These are phyloP conservation scores for Neurospora sp. DNA, from an alignment of 2,329 filamentous ascomycete genomes.

Conservation along the genomic window DNA sequence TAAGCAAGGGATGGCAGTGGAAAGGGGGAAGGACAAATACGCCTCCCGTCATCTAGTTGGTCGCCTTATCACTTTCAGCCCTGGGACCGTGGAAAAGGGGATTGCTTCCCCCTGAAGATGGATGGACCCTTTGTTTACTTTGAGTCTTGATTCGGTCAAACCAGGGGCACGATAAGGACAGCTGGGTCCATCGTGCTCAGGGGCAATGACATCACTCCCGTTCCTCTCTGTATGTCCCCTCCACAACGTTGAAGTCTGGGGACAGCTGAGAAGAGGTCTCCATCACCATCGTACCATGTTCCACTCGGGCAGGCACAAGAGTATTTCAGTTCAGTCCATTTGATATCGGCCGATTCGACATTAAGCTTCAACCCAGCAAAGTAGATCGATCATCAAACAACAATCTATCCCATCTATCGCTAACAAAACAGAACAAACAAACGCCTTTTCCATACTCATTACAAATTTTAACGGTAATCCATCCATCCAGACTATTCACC, in stretches of 20 bases:
- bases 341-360: neutral
- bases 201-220: neutral
- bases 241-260: no score
- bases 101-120: neutral
- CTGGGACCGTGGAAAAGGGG: neutral
- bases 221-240: neutral
- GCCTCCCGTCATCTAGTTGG: neutral
- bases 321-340: neutral
- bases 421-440: neutral
- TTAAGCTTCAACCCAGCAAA: neutral
- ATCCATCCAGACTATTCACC: neutral
- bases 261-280: no score
- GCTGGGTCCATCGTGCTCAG: neutral
- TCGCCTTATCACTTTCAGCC: neutral
- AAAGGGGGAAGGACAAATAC: neutral
- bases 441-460: neutral
- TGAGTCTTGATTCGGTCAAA: neutral
- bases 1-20: neutral
- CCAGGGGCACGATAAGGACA: neutral
- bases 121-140: neutral
- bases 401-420: neutral
- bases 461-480: neutral
- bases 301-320: neutral
- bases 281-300: neutral
- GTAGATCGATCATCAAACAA: neutral